A percentile compares a stretch with the other conserved stretches of the same genome.
Evolutionary conservation across 2,329 filamentous ascomycete genomes (phyloP).

Genomic region (Aspergillus proliferans): DNA sequence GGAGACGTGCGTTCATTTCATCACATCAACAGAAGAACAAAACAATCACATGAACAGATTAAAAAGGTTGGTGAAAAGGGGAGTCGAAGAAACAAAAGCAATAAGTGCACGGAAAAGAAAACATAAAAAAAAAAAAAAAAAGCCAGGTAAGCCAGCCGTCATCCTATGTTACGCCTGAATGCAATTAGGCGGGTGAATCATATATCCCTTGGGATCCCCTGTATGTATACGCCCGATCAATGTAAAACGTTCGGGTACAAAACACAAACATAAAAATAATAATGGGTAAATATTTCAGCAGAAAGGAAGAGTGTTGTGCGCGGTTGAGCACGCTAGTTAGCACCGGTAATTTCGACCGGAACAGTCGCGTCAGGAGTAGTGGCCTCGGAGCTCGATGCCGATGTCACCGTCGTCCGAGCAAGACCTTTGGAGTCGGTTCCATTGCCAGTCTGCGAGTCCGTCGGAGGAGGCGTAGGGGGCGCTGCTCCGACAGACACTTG

Average conservation of each 20-base stretch:
- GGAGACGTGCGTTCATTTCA: constrained; percentile 18
- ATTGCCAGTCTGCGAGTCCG: constrained; percentile 58
- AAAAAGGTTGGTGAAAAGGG: constrained; percentile 4
- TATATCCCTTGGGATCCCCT: constrained; percentile 28
- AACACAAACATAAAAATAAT: constrained; percentile 14
- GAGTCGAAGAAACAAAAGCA: constrained; percentile 2
- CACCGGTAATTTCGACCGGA: constrained; percentile 21
- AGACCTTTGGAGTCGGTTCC: constrained; percentile 33
- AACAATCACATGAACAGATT: constrained; percentile 14
- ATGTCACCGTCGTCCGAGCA: constrained; percentile 28
- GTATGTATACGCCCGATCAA: constrained; percentile 36
- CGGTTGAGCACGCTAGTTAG: constrained; percentile 15
- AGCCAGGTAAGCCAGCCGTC: constrained; percentile 13
- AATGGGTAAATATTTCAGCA: constrained; percentile 1
- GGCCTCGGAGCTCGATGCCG: constrained; percentile 26
- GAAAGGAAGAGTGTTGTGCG: constrained; percentile 4
- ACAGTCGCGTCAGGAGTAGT: constrained; percentile 18
- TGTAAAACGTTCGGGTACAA: constrained; percentile 22
- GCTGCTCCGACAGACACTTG: constrained; percentile 48
- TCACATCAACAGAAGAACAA: constrained; percentile 15
- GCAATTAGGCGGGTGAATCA: constrained; percentile 18
- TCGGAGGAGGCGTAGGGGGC: constrained; percentile 62
- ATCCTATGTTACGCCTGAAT: constrained; percentile 25
- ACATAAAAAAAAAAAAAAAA: constrained; percentile 14
- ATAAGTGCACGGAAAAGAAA: constrained; percentile 7